A percentile compares a stretch with the other conserved stretches of the same genome.
Evolutionary conservation across 225 moss, liverwort and hornwort genomes (phyloP).

Genomic region (Ulota crispa): DNA sequence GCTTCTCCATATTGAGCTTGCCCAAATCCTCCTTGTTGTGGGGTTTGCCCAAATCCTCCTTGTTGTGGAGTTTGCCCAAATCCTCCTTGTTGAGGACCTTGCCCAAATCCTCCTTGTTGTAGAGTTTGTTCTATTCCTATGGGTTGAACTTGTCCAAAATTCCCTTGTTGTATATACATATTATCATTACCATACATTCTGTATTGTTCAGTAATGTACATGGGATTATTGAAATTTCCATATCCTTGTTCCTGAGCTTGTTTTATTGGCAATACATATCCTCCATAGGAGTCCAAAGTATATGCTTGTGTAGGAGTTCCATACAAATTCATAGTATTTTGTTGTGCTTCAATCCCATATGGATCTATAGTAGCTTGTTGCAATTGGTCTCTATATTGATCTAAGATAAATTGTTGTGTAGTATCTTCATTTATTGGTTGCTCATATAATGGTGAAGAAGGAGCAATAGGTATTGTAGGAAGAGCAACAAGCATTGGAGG

Average conservation of each 20-base stretch:
- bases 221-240: neutral
- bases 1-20: neutral
- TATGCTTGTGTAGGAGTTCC: neutral
- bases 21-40: neutral
- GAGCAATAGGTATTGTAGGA: neutral
- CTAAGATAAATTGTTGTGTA: fast-evolving
- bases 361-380: neutral
- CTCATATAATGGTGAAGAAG: neutral
- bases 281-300: neutral
- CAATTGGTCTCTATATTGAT: neutral
- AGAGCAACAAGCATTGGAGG: neutral
- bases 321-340: neutral
- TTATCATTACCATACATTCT: neutral
- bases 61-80: neutral
- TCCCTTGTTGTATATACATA: neutral
- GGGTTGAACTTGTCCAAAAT: neutral
- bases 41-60: neutral
- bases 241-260: neutral
- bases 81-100: neutral
- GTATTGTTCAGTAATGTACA: neutral
- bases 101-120: neutral
- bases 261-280: fast-evolving
- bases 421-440: neutral
- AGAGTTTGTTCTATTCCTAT: no score
- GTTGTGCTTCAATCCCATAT: neutral